These are phyloP conservation scores for Galeopsis tetrahit DNA, from an alignment of 257 asterid species.

Conservation along the genomic window DNA sequence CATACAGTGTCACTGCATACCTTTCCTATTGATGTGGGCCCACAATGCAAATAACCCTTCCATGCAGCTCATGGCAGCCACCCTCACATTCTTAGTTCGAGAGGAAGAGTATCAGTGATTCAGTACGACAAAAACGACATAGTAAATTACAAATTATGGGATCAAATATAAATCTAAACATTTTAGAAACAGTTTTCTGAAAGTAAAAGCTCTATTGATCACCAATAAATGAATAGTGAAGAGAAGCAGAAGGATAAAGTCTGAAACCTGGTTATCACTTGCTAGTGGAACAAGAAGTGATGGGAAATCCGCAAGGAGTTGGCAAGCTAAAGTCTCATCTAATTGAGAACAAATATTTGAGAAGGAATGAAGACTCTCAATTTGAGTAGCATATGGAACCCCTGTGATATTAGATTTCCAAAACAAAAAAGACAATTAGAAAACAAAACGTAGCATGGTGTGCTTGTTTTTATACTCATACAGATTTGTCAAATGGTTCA, in stretches of 20 bases:
- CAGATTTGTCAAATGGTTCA: conserved; percentile 5
- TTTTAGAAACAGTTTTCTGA: neutral
- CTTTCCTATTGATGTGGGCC: conserved; percentile 53
- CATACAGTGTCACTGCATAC: conserved; percentile 40
- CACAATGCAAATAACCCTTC: conserved; percentile 57
- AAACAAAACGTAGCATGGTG: conserved; percentile 6
- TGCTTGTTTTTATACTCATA: conserved; percentile 12
- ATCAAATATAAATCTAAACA: conserved; percentile 11
- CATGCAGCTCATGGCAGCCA: conserved; percentile 75
- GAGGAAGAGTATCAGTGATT: conserved; percentile 24
- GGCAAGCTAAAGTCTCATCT: conserved; percentile 53
- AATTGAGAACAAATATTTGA: conserved; percentile 56
- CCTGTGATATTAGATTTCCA: conserved; percentile 53
- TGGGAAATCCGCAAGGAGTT: conserved; percentile 67
- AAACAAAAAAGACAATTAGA: conserved; percentile 27
- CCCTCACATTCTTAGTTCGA: conserved; percentile 57
- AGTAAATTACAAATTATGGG: neutral
- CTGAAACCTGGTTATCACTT: conserved; percentile 73
- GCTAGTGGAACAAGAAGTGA: conserved; percentile 77
- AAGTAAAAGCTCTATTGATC: conserved; percentile 2
- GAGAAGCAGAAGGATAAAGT: conserved; percentile 3
- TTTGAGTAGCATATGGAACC: conserved; percentile 58
- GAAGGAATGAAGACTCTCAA: conserved; percentile 67
- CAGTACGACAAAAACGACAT: conserved; percentile 17
- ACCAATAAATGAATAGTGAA: conserved; percentile 14